Evolutionary conservation across 2,329 filamentous ascomycete genomes (phyloP), one percentile per base, ranked within the genome.

Genomic region (Arthroderma sp.): DNA sequence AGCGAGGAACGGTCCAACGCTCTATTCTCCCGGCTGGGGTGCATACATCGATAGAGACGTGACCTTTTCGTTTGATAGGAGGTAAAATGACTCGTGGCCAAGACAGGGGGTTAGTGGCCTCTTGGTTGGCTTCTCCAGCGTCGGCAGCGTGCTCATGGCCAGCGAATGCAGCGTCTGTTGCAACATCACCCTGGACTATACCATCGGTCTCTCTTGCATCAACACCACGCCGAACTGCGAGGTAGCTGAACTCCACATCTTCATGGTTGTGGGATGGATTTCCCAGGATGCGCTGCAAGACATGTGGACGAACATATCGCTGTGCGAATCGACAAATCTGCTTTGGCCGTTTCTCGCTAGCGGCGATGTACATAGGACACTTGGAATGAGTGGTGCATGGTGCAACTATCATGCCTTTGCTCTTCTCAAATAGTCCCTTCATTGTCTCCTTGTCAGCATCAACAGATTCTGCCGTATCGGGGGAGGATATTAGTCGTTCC

Each of bases 291-390:
- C 80, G 80, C 68, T 94, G 89, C 57, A 96, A 78, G 70, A 91
- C 96, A 0, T 77, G 75, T 0, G 93, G 93, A 0, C 91, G 83
- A 54, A 90, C 86, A 68, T 88, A 97, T 51, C 93, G 83, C 73
- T 98, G 93, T 61, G 79, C 81, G 71, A 98, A 97, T 70, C 86
- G 87, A 71, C 93, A 98, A 67, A 86, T 93, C 67, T 97, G 91
- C 65, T 90, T 91, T 28, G 54, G 39, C 57, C 91, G 82, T 4
- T 90, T 88, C 28, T 75, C 75, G 56, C 81, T 83, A 0, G 85
- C 79, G 0, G 78, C 77, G 19, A 79, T 76, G 68, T 95, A 96
- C 87, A 98, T 94, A 0, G 93, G 93, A 63, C 93, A 98, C 58
- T 80, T 78, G 7, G 78, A 77, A 70, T 98, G 93, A 70, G 90